Evolutionary conservation across 2,329 filamentous ascomycete genomes (phyloP), one percentile per base, ranked within the genome.

Genomic region (Stagonosporopsis rhizophila): DNA sequence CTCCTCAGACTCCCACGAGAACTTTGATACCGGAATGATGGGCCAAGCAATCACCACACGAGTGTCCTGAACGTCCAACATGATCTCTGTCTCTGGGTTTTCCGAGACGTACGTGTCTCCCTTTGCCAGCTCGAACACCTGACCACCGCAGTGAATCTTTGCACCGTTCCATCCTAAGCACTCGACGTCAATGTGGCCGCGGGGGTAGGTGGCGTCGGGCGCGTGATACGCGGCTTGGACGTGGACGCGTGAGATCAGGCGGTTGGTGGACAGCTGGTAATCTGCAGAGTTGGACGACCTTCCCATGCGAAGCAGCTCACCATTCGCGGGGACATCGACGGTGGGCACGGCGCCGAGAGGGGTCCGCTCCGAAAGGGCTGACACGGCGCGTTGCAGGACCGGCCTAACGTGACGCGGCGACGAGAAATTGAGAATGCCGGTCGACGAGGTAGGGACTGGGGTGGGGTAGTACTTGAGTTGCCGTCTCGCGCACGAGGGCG

Each of bases 121-220:
- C 79, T 96, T 97, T 62, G 82, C 83, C 69, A 99, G 78, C 64
- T 96, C 91, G 82, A 91, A 94, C 3, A 91, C 89, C 64, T 89
- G 87, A 53, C 92, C 92, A 77, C 94, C 89, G 80, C 92, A 97
- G 78, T 96, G 92, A 65, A 99, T 79, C 80, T 92, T 96, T 64
- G 95, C 83, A 15, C 95, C 95, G 75, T 99, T 99, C 94, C 94
- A 98, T 20, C 95, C 95, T 70, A 90, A 86, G 81, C 95, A 99
- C 69, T 91, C 84, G 67, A 99, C 89, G 76, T 96, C 91, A 42
- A 99, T 86, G 75, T 87, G 89, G 74, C 90, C 91, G 60, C 87
- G 83, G 65, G 91, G 87, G 67, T 91, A 83, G 5, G 85, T 84
- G 52, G 85, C 83, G 19, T 83, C 79, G 12, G 91, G 86, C 20